Percentiles rank a stretch among this genome's conserved stretches.
Conservation (phyloP, 2,329 filamentous ascomycete species). For the Penicillium sp. region DNA sequence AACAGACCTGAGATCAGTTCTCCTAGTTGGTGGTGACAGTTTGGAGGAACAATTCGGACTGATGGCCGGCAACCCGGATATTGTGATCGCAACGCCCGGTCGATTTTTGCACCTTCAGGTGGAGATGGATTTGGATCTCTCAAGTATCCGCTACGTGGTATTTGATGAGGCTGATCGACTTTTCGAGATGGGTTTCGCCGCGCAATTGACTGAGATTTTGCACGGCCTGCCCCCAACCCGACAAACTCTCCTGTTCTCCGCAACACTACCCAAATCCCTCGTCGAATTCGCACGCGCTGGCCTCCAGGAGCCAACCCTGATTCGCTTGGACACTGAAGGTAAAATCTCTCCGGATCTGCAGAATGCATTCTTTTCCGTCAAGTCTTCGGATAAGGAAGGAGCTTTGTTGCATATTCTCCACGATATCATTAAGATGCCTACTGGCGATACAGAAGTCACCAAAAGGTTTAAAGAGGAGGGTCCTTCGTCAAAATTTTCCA, state of each 20-base stretch:
- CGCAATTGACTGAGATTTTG: slow-evolving; percentile 89
- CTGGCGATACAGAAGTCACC: slow-evolving; percentile 58
- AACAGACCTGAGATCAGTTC: slow-evolving; percentile 84
- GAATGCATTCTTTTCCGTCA: slow-evolving; percentile 91
- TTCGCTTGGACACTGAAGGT: slow-evolving; percentile 88
- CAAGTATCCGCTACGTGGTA: slow-evolving; percentile 87
- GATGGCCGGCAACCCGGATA: slow-evolving; percentile 94
- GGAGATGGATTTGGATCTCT: slow-evolving; percentile 91
- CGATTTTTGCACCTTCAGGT: slow-evolving; percentile 96
- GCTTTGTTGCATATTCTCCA: slow-evolving; percentile 84
- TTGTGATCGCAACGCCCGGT: slow-evolving; percentile 94
- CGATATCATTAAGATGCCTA: slow-evolving; percentile 88
- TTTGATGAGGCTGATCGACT: slow-evolving; percentile 97
- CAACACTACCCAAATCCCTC: slow-evolving; percentile 87
- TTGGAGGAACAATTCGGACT: slow-evolving; percentile 91
- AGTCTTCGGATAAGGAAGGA: slow-evolving; percentile 90
- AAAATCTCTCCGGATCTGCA: slow-evolving; percentile 97
- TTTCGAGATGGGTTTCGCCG: slow-evolving; percentile 98
- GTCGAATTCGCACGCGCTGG: slow-evolving; percentile 96
- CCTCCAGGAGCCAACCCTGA: slow-evolving; percentile 84
- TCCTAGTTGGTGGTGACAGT: slow-evolving; percentile 92
- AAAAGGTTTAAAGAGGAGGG: slow-evolving; percentile 45
- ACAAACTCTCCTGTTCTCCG: slow-evolving; percentile 92
- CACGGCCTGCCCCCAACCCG: slow-evolving; percentile 79
- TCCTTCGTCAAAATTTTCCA: background rate